Percentiles rank a stretch among this genome's conserved stretches.
Conservation (phyloP, 495 filamentous ascomycete genomes). For the Podospora pseudoanserina region DNA sequence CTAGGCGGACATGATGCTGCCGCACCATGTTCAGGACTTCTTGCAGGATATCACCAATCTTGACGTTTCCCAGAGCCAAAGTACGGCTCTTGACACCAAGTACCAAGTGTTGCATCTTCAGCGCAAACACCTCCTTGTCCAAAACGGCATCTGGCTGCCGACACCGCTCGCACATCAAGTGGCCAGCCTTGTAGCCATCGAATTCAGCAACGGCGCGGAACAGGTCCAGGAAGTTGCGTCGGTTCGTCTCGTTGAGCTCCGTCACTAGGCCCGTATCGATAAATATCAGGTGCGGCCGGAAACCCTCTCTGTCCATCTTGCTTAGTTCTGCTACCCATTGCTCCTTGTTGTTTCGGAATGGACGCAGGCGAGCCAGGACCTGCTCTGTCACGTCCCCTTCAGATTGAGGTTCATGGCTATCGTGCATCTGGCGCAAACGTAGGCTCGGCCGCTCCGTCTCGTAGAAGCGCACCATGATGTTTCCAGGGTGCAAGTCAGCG, state of each 20-base stretch:
- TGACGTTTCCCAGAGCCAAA: conserved; percentile 89
- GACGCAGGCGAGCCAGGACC: conserved; percentile 73
- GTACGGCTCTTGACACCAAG: conserved; percentile 84
- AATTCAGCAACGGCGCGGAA: conserved; percentile 97
- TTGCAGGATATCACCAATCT: conserved; percentile 91
- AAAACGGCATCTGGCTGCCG: conserved; percentile 86
- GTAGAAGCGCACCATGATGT: conserved; percentile 99
- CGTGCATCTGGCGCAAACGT: conserved; percentile 38
- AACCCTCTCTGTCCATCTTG: conserved; percentile 84
- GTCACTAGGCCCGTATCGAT: conserved; percentile 97
- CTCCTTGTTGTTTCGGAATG: conserved; percentile 58
- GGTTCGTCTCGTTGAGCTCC: conserved; percentile 80
- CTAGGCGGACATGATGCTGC: conserved; percentile 86
- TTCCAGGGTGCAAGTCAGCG: conserved; percentile 96
- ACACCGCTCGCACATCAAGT: conserved; percentile 93
- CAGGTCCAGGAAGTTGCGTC: conserved; percentile 89
- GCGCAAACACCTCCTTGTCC: conserved; percentile 81
- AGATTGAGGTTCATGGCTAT: conserved; percentile 39
- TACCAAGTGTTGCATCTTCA: conserved; percentile 96
- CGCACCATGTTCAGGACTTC: conserved; percentile 91
- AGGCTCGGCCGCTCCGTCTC: conserved; percentile 66
- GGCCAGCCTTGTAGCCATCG: conserved; percentile 90
- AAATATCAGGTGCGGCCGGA: conserved; percentile 91
- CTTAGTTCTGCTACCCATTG: conserved; percentile 68
- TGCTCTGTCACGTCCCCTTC: conserved; percentile 79